Conservation (phyloP, 805 yeast species). For the Starmerella bombicola region DNA sequence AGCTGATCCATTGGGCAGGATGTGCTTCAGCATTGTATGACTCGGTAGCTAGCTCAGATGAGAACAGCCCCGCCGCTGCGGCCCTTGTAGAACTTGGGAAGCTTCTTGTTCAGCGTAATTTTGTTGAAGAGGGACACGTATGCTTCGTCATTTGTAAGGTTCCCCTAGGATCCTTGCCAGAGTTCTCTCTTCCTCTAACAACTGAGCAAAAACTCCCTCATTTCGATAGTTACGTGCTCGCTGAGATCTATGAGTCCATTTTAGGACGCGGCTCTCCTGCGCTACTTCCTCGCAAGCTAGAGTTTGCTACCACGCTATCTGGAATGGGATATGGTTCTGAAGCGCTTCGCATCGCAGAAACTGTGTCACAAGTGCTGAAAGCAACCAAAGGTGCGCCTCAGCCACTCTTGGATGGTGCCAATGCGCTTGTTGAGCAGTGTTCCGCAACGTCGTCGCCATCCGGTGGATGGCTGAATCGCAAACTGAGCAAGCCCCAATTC, state of each 20-base stretch:
- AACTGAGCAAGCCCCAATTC: slow-evolving; percentile 37
- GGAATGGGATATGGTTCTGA: slow-evolving; percentile 50
- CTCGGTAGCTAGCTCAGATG: slow-evolving; percentile 1
- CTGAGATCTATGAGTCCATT: slow-evolving; percentile 58
- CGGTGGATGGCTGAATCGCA: slow-evolving; percentile 63
- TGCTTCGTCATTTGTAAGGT: slow-evolving; percentile 27
- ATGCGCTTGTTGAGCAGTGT: slow-evolving; percentile 25
- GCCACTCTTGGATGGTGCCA: slow-evolving; percentile 37
- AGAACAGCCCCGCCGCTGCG: slow-evolving; percentile 15
- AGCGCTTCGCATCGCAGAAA: slow-evolving; percentile 35
- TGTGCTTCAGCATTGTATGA: slow-evolving; percentile 24
- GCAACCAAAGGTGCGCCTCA: slow-evolving; percentile 14
- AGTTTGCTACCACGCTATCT: slow-evolving; percentile 55
- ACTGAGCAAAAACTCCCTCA: slow-evolving; percentile 16
- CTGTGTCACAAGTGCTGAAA: slow-evolving; percentile 8
- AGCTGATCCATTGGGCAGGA: slow-evolving; percentile 26
- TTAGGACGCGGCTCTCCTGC: slow-evolving; percentile 31
- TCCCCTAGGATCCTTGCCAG: slow-evolving; percentile 24
- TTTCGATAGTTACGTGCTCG: slow-evolving; percentile 40
- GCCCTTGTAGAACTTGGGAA: slow-evolving; percentile 31
- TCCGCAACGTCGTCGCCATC: slow-evolving; percentile 22
- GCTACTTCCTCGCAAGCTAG: slow-evolving; percentile 46
- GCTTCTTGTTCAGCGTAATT: slow-evolving; percentile 30
- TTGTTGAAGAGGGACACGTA: slow-evolving; percentile 32
- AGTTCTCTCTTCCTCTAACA: slow-evolving; percentile 21